These are phyloP conservation scores for Stevia rebaudiana DNA, from an alignment of 140 eudicot genomes.

Conservation along the genomic window DNA sequence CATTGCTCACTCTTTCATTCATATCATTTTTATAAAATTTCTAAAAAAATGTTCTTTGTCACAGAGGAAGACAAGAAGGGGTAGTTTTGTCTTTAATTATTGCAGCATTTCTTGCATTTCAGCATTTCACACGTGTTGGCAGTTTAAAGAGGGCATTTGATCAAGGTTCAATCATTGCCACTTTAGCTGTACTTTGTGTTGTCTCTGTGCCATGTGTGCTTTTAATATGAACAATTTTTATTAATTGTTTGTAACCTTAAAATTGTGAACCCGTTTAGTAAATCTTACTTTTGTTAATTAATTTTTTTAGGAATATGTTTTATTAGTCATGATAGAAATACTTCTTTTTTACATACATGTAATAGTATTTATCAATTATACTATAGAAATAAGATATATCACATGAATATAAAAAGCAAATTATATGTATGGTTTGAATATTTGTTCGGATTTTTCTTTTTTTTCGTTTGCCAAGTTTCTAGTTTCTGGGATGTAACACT, in stretches of 20 bases:
- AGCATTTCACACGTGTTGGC: slow-evolving; percentile 77
- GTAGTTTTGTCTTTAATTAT: slow-evolving; percentile 55
- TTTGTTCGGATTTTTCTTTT: no score
- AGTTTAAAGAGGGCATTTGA: slow-evolving; percentile 67
- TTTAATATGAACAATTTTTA: slow-evolving; percentile 34
- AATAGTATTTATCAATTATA: no score
- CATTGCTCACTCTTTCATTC: neutral
- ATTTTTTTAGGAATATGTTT: slow-evolving; percentile 11
- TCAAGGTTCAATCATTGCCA: slow-evolving; percentile 77
- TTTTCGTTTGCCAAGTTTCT: no score
- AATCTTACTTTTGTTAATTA: neutral
- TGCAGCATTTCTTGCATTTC: slow-evolving; percentile 84
- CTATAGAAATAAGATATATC: no score
- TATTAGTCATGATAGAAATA: neutral
- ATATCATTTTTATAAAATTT: neutral
- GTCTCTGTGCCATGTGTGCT: slow-evolving; percentile 69
- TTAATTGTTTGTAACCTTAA: slow-evolving; percentile 13
- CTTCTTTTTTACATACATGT: slow-evolving; percentile 1
- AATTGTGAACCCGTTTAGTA: neutral
- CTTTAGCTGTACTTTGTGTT: slow-evolving; percentile 60
- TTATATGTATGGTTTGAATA: no score
- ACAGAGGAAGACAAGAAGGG: slow-evolving; percentile 90
- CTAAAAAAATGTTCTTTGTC: neutral
- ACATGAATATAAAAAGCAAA: no score
- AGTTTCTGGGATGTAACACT: no score